Evolutionary conservation across 2,329 filamentous ascomycete genomes (phyloP), one percentile per base, ranked within the genome.

Genomic region (Helotiales sp.): DNA sequence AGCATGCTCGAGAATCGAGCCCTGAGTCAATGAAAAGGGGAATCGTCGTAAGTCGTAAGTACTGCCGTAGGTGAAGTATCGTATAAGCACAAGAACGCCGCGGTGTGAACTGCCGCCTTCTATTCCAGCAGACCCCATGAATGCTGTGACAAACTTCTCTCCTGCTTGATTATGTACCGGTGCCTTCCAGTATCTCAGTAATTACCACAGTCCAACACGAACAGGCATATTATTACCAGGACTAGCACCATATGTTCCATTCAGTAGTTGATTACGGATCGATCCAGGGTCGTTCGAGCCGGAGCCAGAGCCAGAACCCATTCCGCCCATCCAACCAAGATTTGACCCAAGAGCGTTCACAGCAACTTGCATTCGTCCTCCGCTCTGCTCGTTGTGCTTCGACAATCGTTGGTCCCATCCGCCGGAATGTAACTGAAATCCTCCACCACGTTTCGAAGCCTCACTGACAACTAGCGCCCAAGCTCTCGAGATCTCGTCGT

Each of bases 381-480:
- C 90, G 5, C 93, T 95, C 71, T 91, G 89, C 72, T 96, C 89
- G 77, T 98, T 95, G 81, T 99, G 96, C 76, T 93, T 93, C 28
- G 88, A 84, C 52, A 99, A 82, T 74, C 89, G 92, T 78, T 96
- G 90, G 75, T 98, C 95, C 96, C 96, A 99, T 67, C 92, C 92
- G 62, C 92, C 93, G 55, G 93, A 92, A 75, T 97, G 92, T 71
- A 99, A 77, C 71, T 93, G 89, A 75, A 98, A 96, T 37, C 96
- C 96, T 30, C 93, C 94, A 11, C 93, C 95, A 72, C 92, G 87
- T 82, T 98, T 98, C 24, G 91, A 90, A 1, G 93, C 93, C 79
- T 99, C 96, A 69, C 90, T 90, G 73, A 99, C 91, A 59, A 97
- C 95, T 72, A 96, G 80, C 17, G 93, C 90, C 96, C 96, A 99